Conservation (phyloP, 192 early-diverging fungal species). For the Coemansia sp. region DNA sequence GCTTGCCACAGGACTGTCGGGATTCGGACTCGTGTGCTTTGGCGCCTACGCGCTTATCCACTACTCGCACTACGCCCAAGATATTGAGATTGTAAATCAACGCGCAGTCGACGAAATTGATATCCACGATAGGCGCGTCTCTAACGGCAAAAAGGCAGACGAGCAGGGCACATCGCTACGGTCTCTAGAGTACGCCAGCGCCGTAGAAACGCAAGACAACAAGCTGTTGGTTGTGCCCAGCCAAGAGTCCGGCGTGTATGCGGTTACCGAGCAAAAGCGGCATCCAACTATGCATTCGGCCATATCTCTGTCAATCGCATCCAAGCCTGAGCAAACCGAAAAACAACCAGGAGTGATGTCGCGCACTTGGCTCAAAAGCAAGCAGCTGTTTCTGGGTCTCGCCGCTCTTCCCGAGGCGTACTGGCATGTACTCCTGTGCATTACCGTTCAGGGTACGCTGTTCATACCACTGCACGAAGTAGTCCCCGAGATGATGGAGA, state of each 20-base stretch:
- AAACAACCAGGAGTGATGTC: neutral
- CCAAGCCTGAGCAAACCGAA: neutral
- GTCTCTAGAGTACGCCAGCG: conserved; percentile 13
- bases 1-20: conserved; percentile 59
- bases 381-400: conserved; percentile 42
- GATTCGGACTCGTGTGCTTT: conserved; percentile 55
- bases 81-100: conserved; percentile 18
- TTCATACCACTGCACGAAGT: conserved; percentile 56
- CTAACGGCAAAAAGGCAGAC: neutral
- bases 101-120: neutral
- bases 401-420: conserved; percentile 52
- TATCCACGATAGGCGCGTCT: neutral
- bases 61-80: conserved; percentile 46
- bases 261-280: neutral
- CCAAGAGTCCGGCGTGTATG: conserved; percentile 17
- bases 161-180: neutral
- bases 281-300: neutral
- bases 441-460: conserved; percentile 49
- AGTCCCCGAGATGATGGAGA: conserved; percentile 55
- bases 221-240: conserved; percentile 30
- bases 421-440: conserved; percentile 52
- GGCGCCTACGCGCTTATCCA: conserved; percentile 57
- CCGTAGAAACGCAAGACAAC: conserved; percentile 29
- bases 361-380: conserved; percentile 28
- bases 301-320: conserved; percentile 10